Percentiles rank a stretch among this genome's conserved stretches.
These are phyloP conservation scores for Bruguiera parviflora DNA, from an alignment of 345 rosid species.

Conservation along the genomic window DNA sequence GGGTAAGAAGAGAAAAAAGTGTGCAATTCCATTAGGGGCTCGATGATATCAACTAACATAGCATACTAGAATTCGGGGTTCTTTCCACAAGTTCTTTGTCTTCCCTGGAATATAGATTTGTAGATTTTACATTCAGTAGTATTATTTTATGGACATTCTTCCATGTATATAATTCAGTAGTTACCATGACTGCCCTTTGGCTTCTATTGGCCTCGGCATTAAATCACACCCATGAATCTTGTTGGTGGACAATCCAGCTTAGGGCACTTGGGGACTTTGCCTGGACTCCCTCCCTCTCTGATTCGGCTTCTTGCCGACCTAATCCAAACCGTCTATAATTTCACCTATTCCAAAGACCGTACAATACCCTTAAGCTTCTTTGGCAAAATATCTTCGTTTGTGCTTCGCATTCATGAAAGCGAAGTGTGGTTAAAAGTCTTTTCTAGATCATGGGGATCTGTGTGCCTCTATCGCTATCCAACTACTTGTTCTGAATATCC, in stretches of 20 bases:
- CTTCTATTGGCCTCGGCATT: conserved; percentile 14
- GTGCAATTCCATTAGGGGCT: background rate
- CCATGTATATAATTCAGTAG: background rate
- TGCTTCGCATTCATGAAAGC: conserved; percentile 13
- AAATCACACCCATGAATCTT: conserved; percentile 10
- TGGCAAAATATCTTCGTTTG: background rate
- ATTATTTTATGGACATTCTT: conserved; percentile 25
- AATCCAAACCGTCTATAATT: background rate
- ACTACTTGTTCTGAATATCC: background rate
- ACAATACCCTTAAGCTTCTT: background rate
- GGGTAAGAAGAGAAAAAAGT: background rate
- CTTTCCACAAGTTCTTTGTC: conserved; percentile 17
- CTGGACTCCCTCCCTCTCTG: conserved; percentile 7
- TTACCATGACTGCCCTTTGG: conserved; percentile 18
- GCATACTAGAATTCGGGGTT: background rate
- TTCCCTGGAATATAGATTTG: conserved; percentile 18
- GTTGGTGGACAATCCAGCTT: conserved; percentile 18
- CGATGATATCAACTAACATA: conserved; percentile 21
- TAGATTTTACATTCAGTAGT: background rate
- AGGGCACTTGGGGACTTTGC: conserved; percentile 15
- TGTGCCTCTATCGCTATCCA: conserved; percentile 26
- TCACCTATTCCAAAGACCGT: conserved; percentile 11
- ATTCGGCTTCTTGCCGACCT: no score
- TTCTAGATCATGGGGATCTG: conserved; percentile 24
- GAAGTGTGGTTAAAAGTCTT: conserved; percentile 17